Evolutionary conservation across 768 basidiomycete genomes (phyloP), one percentile per base, ranked within the genome.

Genomic region (Mycena maculata): DNA sequence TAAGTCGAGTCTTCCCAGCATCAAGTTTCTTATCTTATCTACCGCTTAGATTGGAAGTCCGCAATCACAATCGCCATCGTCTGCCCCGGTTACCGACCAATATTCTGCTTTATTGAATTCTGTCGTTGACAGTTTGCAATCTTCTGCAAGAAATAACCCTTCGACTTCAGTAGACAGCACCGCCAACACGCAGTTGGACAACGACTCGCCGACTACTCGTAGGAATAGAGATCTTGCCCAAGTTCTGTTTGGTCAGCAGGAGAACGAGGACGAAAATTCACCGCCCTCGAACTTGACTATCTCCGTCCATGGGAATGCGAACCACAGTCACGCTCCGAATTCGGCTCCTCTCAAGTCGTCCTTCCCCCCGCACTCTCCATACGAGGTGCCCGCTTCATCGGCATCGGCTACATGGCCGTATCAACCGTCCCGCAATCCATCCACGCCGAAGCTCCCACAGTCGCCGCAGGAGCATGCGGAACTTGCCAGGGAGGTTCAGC

Each of bases 161-260:
- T 31, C 64, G 27, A 45, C 71, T 61, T 44, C 71, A 53, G 54
- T 67, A 45, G 62, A 71, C 18, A 67, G 66, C 20, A 25, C 69
- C n/a, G 25, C 65, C 49, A 64, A 69, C 39, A 63, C 66, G 22
- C 71, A 75, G 42, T 72, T 79, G 41, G 76, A 80, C 60, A 61
- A 78, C 72, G 79, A 82, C 20, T 87, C 84, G 13, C 87, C 82
- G 28, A 86, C 84, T 38, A 85, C 88, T 45, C 88, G 88, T 62
- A 85, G 89, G 58, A 90, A 91, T 69, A 83, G 90, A 69, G 91
- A 92, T 73, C 84, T 95, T n/a, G 90, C 92, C 2, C 89, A 90
- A 61, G 90, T 88, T 20, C 79, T 95, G 44, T 93, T 94, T 71
- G 92, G 91, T 20, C 77, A 74, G 20, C 83, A 85, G 60, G 82